Percentiles rank a stretch among this genome's conserved stretches.
These are phyloP conservation scores for Loxodes magnus DNA, from an alignment of 73 alveolate genomes.

Conservation along the genomic window DNA sequence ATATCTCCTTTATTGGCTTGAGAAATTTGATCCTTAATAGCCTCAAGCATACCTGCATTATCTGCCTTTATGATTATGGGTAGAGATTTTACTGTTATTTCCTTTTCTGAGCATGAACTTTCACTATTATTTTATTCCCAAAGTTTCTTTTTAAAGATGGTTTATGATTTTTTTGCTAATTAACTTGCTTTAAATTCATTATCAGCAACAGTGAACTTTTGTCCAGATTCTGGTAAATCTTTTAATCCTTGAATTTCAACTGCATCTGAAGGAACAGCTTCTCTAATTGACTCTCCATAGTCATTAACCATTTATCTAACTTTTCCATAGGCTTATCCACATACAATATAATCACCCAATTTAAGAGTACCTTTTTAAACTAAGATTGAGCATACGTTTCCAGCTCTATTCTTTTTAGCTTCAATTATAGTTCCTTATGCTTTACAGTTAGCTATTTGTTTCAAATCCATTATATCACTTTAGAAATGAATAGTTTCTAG, in stretches of 20 bases:
- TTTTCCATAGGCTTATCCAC: constrained; percentile 62
- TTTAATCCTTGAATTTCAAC: constrained; percentile 66
- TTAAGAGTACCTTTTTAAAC: constrained; percentile 56
- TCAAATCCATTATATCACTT: constrained; percentile 41
- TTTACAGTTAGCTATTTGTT: constrained; percentile 17
- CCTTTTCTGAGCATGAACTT: constrained; percentile 27
- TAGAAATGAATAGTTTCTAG: constrained; percentile 41
- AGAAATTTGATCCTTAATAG: constrained; percentile 37
- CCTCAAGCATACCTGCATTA: constrained; percentile 59
- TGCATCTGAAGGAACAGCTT: constrained; percentile 65
- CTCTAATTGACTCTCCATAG: constrained; percentile 24
- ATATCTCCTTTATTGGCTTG: constrained; percentile 16
- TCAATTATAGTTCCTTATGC: constrained; percentile 32
- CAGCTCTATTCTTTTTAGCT: constrained; percentile 23
- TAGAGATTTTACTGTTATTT: constrained; percentile 26
- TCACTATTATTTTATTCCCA: constrained; percentile 9
- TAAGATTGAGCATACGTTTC: constrained; percentile 49
- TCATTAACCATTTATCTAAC: constrained; percentile 53
- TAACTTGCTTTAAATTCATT: constrained; percentile 40
- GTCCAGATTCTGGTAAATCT: constrained; percentile 62
- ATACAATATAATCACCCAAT: constrained; percentile 45
- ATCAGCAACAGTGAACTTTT: constrained; percentile 26
- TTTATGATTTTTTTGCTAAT: constrained; percentile 20
- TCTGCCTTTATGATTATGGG: constrained; percentile 58
- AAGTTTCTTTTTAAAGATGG: constrained; percentile 14